These are phyloP conservation scores for Aspergillus sp. DNA, from an alignment of 2,329 filamentous ascomycete genomes.

Conservation along the genomic window DNA sequence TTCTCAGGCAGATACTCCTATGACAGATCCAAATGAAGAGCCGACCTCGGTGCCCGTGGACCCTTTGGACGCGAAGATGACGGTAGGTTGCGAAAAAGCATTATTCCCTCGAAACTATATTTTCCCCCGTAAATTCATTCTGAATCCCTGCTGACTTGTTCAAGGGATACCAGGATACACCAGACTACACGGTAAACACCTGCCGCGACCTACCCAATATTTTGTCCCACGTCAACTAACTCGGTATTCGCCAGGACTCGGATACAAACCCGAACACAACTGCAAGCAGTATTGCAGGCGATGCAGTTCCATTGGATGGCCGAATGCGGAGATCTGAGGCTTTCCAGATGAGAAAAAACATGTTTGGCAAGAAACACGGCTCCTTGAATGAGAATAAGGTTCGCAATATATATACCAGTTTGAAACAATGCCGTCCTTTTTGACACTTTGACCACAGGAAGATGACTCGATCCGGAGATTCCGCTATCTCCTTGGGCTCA, in stretches of 20 bases:
- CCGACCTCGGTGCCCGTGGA: constrained; percentile 38
- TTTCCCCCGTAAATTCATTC: constrained; percentile 1
- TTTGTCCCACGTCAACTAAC: background rate
- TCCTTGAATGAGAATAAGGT: constrained; percentile 90
- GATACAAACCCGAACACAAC: constrained; percentile 67
- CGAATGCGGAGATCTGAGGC: constrained; percentile 83
- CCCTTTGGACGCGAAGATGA: constrained; percentile 39
- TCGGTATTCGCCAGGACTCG: constrained; percentile 51
- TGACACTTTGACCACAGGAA: constrained; percentile 58
- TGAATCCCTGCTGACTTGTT: background rate
- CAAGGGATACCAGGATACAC: constrained; percentile 58
- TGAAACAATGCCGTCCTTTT: background rate
- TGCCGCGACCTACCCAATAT: background rate
- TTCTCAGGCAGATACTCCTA: constrained; percentile 48
- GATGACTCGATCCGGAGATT: constrained; percentile 94
- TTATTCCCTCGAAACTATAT: background rate
- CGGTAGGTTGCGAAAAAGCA: constrained; percentile 31
- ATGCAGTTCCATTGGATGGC: constrained; percentile 66
- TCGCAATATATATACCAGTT: constrained; percentile 24
- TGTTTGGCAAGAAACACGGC: constrained; percentile 94
- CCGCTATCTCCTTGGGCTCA: constrained; percentile 89
- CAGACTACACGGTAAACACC: constrained; percentile 58
- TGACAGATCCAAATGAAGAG: constrained; percentile 45
- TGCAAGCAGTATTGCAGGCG: constrained; percentile 83
- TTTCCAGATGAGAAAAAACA: constrained; percentile 84